phyloP scores from a whole-genome alignment of 2,329 filamentous ascomycete species.

The Ceratocystiopsis minuta region DNA sequence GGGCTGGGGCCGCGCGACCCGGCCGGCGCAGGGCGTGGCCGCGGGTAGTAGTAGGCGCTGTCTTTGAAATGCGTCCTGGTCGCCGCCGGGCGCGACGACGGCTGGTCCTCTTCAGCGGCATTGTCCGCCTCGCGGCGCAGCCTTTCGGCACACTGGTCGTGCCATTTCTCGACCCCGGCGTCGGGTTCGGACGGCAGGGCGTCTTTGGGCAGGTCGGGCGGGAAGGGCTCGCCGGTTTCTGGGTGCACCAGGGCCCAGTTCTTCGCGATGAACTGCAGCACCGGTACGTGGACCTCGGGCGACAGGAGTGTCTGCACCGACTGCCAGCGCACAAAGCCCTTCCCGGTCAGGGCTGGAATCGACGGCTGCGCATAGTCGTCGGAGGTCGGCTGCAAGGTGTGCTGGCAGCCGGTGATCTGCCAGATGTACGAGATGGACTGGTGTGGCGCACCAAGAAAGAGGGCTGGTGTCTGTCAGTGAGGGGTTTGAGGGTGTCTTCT shows the following conservation, averaged over 20 bases:
- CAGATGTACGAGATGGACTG: slow-evolving; percentile 79
- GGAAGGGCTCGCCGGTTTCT: slow-evolving; percentile 52
- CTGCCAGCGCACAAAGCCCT: slow-evolving; percentile 87
- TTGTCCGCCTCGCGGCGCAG: slow-evolving; percentile 40
- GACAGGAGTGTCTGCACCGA: slow-evolving; percentile 76
- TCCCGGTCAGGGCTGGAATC: slow-evolving; percentile 64
- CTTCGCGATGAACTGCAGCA: slow-evolving; percentile 62
- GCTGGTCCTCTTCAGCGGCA: slow-evolving; percentile 18
- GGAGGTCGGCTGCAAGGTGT: slow-evolving; percentile 61
- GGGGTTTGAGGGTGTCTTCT: too few relatives aligned
- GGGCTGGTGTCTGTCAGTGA: slow-evolving; percentile 22
- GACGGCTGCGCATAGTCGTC: slow-evolving; percentile 57
- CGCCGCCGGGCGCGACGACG: not conserved
- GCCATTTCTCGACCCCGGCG: slow-evolving; percentile 69
- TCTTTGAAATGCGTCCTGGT: slow-evolving; percentile 12
- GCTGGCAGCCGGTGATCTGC: slow-evolving; percentile 76
- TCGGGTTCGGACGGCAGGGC: slow-evolving; percentile 59
- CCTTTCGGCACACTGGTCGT: slow-evolving; percentile 55
- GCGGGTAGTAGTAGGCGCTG: slow-evolving; percentile 14
- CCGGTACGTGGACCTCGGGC: slow-evolving; percentile 73
- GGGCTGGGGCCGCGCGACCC: not conserved
- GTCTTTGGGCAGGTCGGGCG: slow-evolving; percentile 35
- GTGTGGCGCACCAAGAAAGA: slow-evolving; percentile 62
- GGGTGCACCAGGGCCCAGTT: slow-evolving; percentile 62
- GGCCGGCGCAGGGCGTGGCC: slow-evolving; percentile 9